Percentiles rank a stretch among this genome's conserved stretches.
phyloP scores from a whole-genome alignment of 2,329 filamentous ascomycete species.

The Hypoxylon rubiginosum region DNA sequence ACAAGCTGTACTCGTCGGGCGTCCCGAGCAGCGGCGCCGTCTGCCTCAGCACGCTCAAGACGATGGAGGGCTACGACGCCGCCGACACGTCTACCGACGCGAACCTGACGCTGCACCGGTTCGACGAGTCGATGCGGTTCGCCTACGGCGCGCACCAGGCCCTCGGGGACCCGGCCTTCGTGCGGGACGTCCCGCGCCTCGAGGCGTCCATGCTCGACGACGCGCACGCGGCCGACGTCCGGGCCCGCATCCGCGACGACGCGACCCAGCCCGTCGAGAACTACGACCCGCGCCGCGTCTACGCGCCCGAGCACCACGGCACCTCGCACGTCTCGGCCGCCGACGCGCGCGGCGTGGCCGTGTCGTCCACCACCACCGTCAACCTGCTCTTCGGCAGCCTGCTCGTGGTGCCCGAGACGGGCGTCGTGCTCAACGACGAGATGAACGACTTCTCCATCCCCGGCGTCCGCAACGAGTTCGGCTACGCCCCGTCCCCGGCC shows the following conservation, averaged over 20 bases:
- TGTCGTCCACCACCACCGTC: constrained; percentile 87
- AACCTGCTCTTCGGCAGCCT: constrained; percentile 88
- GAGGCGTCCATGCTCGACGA: constrained; percentile 77
- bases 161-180: constrained; percentile 85
- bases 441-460: constrained; percentile 91
- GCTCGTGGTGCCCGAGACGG: constrained; percentile 84
- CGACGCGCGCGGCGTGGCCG: constrained; percentile 79
- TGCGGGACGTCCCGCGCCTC: constrained; percentile 72
- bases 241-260: constrained; percentile 77
- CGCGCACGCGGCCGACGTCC: constrained; percentile 70
- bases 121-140: constrained; percentile 91
- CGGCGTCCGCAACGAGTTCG: constrained; percentile 81
- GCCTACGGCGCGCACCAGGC: constrained; percentile 84
- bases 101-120: constrained; percentile 82
- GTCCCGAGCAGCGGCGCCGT: constrained; percentile 86
- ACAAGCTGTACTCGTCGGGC: constrained; percentile 76
- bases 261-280: constrained; percentile 77
- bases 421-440: constrained; percentile 81
- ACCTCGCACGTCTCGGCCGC: constrained; percentile 81
- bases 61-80: constrained; percentile 79
- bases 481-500: constrained; percentile 81
- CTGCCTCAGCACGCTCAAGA: constrained; percentile 82
- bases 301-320: constrained; percentile 77
- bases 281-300: constrained; percentile 79
- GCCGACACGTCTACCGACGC: constrained; percentile 63